Evolutionary conservation across 306 rosid genomes (phyloP).

Genomic region (Castanospermum australe): DNA sequence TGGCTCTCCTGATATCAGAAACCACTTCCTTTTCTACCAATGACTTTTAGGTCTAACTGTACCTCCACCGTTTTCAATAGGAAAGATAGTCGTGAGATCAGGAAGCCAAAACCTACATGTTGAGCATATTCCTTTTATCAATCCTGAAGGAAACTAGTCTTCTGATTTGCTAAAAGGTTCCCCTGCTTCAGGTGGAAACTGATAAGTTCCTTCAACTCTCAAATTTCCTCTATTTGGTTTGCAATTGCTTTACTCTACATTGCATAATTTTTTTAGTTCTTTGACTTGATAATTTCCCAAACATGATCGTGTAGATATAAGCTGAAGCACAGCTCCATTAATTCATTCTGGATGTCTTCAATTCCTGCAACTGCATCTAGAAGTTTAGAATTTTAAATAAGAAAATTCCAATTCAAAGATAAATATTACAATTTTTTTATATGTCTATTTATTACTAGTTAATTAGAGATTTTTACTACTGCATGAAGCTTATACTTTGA

Average conservation of each 20-base stretch:
- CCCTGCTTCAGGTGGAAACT: neutral
- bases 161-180: neutral
- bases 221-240: neutral
- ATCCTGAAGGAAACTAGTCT: neutral
- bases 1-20: neutral
- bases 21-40: neutral
- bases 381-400: neutral
- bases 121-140: neutral
- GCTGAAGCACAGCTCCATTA: neutral
- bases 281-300: neutral
- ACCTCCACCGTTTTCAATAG: neutral
- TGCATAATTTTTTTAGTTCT: neutral
- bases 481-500: neutral
- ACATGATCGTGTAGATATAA: neutral
- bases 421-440: neutral
- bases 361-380: neutral
- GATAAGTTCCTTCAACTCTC: neutral
- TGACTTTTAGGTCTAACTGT: neutral
- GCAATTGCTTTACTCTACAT: neutral
- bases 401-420: neutral
- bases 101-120: neutral
- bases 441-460: neutral
- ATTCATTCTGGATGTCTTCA: neutral
- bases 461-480: neutral
- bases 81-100: neutral